Base-by-base conservation (phyloP, 768 basidiomycete genomes). In the Clavaria fumosa region DNA sequence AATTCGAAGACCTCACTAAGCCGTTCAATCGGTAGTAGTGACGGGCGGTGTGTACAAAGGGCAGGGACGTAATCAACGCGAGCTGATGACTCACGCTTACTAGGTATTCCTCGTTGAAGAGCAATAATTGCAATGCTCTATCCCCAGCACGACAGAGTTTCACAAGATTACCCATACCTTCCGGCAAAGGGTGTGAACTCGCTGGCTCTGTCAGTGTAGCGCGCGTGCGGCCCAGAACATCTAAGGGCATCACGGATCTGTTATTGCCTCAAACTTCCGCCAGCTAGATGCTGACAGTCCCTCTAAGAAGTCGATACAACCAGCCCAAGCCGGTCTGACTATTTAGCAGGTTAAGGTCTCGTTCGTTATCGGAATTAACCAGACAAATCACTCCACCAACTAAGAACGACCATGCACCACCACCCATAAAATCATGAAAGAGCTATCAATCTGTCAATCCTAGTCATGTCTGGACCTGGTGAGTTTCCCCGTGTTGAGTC, bases 361-460 rank as follows among this genome's bases (percentile, higher is more conserved):
- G 71, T 80, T 83, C 74, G 72, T 81, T 81, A 82, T 83, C 78
- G 72, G 77, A 82, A 82, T 84, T 82, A 83, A 82, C 79, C 81
- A 83, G 82, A 84, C 81, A 83, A 83, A 82, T 83, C 81, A 81
- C 79, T 83, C 78, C 78, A 63, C 72, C 70, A 79, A 79, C 76
- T 78, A 79, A 78, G 75, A 79, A 79, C 69, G 73, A 75, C 76
- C 76, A 79, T 79, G 75, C 75, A 79, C 76, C 74, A 78, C 75
- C 76, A 77, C 74, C 76, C 75, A 78, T 72, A 69, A 70, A 74
- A 73, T 75, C 73, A 72, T 67, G 72, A 76, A 76, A 77, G 75
- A 76, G 73, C 73, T 75, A 74, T 75, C 74, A 74, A 73, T 75
- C 72, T 75, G 71, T 74, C 72, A 69, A 70, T 71, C 70, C 68